Conservation (phyloP, 257 asterid genomes). For the Solanum arcanum region DNA sequence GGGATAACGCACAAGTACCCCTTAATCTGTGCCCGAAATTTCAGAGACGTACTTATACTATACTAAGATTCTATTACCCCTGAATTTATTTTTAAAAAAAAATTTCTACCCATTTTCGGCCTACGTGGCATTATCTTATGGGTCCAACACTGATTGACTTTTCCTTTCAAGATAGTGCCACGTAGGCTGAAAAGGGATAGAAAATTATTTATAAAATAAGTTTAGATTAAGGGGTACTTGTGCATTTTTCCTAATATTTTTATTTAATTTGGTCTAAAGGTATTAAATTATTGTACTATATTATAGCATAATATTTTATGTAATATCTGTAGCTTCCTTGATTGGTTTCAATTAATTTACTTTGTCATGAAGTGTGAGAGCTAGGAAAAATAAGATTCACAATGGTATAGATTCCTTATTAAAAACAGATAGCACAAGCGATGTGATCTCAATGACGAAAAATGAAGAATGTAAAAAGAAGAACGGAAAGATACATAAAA, state of each 20-base stretch:
- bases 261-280: not conserved
- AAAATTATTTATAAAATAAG: too few relatives aligned
- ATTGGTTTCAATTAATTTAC: not conserved
- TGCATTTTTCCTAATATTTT: not conserved
- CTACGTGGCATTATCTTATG: too few relatives aligned
- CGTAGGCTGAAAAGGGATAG: too few relatives aligned
- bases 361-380: not conserved
- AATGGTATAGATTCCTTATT: not conserved
- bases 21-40: rapidly evolving
- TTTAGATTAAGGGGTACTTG: too few relatives aligned
- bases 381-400: not conserved
- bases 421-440: not conserved
- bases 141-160: too few relatives aligned
- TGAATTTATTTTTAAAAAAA: too few relatives aligned
- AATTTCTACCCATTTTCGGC: too few relatives aligned
- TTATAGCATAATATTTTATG: not conserved
- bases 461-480: not conserved
- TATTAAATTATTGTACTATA: not conserved
- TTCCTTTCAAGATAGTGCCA: too few relatives aligned
- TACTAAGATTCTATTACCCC: too few relatives aligned
- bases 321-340: too few relatives aligned
- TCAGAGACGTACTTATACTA: too few relatives aligned
- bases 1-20: too few relatives aligned
- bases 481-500: not conserved
- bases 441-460: not conserved